Percentiles rank a stretch among this genome's conserved stretches.
phyloP scores from a whole-genome alignment of 164 flowering plant species.

The Aristolochia californica region DNA sequence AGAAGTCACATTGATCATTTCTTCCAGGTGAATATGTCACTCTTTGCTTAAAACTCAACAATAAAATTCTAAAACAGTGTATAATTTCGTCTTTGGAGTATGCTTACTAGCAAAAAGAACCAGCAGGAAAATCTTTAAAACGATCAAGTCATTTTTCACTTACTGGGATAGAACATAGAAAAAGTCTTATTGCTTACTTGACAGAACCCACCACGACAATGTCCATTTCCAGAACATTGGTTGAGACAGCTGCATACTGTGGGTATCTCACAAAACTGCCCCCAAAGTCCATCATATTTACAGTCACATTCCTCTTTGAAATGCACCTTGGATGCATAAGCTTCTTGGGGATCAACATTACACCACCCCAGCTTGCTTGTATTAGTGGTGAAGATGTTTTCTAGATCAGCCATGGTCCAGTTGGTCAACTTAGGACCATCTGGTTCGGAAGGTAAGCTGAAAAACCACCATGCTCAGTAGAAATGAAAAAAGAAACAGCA shows the following conservation, averaged over 20 bases:
- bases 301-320: conserved; percentile 91
- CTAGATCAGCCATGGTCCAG: conserved; percentile 68
- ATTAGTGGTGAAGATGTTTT: conserved; percentile 59
- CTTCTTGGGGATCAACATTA: conserved; percentile 84
- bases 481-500: neutral
- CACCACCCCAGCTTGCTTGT: conserved; percentile 82
- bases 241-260: conserved; percentile 63
- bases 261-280: conserved; percentile 79
- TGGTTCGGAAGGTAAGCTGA: conserved; percentile 57
- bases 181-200: conserved; percentile 32
- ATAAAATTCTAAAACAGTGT: too few relatives aligned
- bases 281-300: conserved; percentile 80
- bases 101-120: too few relatives aligned
- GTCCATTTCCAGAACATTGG: conserved; percentile 86
- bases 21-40: too few relatives aligned
- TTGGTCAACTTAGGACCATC: conserved; percentile 43
- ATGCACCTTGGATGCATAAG: conserved; percentile 44
- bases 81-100: too few relatives aligned
- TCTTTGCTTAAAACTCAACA: too few relatives aligned
- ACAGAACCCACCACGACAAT: conserved; percentile 96
- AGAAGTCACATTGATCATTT: neutral
- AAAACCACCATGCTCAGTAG: conserved; percentile 11
- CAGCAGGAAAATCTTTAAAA: too few relatives aligned
- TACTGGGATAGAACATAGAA: too few relatives aligned
- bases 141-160: too few relatives aligned